Evolutionary conservation across 1,139 yeast species (phyloP), one percentile per base, ranked within the genome.

Genomic region (Geotrichum bryndzae): DNA sequence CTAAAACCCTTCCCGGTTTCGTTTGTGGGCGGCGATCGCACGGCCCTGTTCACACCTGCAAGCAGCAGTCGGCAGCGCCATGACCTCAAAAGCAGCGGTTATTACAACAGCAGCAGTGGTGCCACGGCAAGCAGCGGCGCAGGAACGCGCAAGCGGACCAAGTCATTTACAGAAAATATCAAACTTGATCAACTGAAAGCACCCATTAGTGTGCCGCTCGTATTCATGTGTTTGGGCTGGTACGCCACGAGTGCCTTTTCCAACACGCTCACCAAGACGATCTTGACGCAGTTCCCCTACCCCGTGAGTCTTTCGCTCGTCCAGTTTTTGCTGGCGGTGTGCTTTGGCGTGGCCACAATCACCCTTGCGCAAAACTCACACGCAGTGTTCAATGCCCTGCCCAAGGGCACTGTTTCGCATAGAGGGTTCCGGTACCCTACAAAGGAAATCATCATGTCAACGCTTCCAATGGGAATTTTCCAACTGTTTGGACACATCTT

Each of bases 391-490:
- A 57, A 61, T 41, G 45, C 63, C 51, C 68, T 75, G 51, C 77
- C 78, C 15, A 67, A 63, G 18, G 74, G 71, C 57, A 69, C 70
- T 51, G 70, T 68, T 53, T 63, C 68, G 62, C 76, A 63, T 59
- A 72, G 60, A 51, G 74, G 70, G 65, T 76, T 67, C 77, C 84
- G 71, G 64, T 83, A 51, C 31, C 81, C 95, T 10, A 79, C 84
- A 2, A 65, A 69, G 53, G 80, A 82, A 59, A 79, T 89, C 51
- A 72, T 90, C 25, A 72, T 78, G 61, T 84, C 94, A 45, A 89
- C 96, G 0, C 82, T 90, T 35, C 97, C 97, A 27, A 89, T 92
- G 96, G 98, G 97, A 2, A 77, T 86, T 63, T 92, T 92, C 75
- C 98, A 92, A 76, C 88, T 92, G 66, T 78, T 86, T 38, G 98